Evolutionary conservation across 768 basidiomycete genomes (phyloP), one percentile per base, ranked within the genome.

Genomic region (Tylopilus intermedius): DNA sequence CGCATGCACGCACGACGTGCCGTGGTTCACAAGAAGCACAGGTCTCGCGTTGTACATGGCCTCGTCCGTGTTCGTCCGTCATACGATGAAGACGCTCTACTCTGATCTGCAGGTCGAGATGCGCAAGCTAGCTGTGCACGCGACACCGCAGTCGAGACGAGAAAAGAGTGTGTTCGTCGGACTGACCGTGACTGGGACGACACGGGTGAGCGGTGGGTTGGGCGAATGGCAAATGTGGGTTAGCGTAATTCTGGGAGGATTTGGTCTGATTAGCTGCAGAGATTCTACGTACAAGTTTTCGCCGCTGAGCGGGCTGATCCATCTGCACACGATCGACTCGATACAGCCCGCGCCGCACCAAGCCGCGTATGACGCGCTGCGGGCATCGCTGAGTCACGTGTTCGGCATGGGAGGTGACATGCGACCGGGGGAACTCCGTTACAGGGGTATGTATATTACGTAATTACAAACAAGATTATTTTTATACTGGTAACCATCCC

Each of bases 181-280:
- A 3, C 68, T 85, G 35, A 69, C 67, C 44, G 83, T 88, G 6
- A 66, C 69, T 9, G 88, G 89, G 0, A 73, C 69, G 2, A 78
- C 78, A 2, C 76, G 89, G 14, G 81, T 91, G 32, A 86, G 82
- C 49, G 81, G 83, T 14, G 74, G 76, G 10, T 63, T 55, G 1
- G 77, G 76, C n/a, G 79, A 87, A 64, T 90, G 88, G 88, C 78
- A 84, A 55, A 78, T 89, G 86, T 88, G 62, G 55, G 87, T 50
- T 5, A 10, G 21, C 43, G 24, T 8, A 26, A 24, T 35, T 40
- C 29, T 33, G 2, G 27, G 8, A 8, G 4, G 15, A 14, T 0
- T 8, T 32, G 15, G 40, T 6, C 64, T 63, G 2, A 63, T 5
- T 22, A 0, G 6, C 33, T 15, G 7, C 66, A 88, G 88, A 38